Base-by-base conservation (phyloP, 192 early-diverging fungal species). In the Coemansia sp. region DNA sequence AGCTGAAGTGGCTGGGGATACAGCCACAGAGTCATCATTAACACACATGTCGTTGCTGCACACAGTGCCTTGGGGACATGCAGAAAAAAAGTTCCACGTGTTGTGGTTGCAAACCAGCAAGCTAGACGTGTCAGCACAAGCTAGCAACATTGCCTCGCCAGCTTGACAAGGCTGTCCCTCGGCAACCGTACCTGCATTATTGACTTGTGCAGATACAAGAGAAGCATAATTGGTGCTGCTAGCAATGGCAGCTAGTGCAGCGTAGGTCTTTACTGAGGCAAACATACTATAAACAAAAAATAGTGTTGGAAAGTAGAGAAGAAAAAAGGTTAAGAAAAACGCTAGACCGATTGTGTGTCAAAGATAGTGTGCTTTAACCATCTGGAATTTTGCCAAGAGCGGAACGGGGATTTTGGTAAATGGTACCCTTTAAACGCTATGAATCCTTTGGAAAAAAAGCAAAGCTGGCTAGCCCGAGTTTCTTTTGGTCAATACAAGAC, bases 51-150 rank as follows among this genome's bases (percentile, higher is more conserved):
- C 14, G 2, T 27, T 27, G 10, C 27, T 14, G 21, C 52, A 54
- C 2, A 54, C 52, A 23, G 52, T 54, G 21, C 52, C 52, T 2
- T 54, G 52, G 4, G 52, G 52, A 29, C 52, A 54, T 14, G 11
- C 52, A 4, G 52, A 54, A 25, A 54, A 23, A 54, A 54, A 54
- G 22, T 12, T 32, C 52, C 52, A 54, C 52, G 3, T 10, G 27
- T 23, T 23, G 21, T 54, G 14, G 52, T 54, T 54, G 22, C 52
- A 54, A 11, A 54, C 25, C 14, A 54, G 5, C 12, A 54, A 12
- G 5, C 22, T 54, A 14, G 52, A 54, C 52, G 22, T 12, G 2
- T 54, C 52, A 23, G 52, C 52, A 14, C 52, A 54, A 54, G 52
- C 25, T 10, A 54, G 27, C 23, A 27, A 1, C 27, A 54, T 54